These are phyloP conservation scores for Calocybe cyanea DNA, from an alignment of 768 basidiomycete genomes.

Conservation along the genomic window DNA sequence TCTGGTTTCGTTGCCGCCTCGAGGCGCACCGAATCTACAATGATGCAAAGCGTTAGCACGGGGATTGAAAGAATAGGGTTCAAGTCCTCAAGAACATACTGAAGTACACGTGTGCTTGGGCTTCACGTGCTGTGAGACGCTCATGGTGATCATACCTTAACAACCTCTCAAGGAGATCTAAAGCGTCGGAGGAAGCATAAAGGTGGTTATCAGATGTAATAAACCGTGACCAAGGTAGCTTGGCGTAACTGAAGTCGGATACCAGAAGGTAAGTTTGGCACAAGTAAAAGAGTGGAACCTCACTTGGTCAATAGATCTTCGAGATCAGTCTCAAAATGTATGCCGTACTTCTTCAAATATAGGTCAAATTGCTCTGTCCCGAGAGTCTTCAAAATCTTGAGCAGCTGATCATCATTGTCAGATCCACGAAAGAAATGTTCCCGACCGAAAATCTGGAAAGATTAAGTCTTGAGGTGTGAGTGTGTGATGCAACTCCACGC, in stretches of 20 bases:
- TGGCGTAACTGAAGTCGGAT: constrained; percentile 44
- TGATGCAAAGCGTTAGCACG: constrained; percentile 17
- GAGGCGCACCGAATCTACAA: constrained; percentile 44
- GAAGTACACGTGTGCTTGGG: constrained; percentile 65
- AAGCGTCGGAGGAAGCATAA: constrained; percentile 56
- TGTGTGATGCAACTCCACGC: constrained; percentile 16
- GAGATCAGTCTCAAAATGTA: constrained; percentile 61
- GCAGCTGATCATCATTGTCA: constrained; percentile 71
- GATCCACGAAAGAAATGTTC: constrained; percentile 75
- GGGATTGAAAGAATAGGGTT: constrained; percentile 3
- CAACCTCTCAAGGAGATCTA: constrained; percentile 65
- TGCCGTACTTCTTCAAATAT: constrained; percentile 58
- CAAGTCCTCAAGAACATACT: constrained; percentile 32
- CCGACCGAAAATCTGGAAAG: constrained; percentile 58
- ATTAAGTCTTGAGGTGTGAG: background rate
- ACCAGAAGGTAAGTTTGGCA: background rate
- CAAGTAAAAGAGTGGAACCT: constrained; percentile 12
- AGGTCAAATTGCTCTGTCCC: constrained; percentile 64
- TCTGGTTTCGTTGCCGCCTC: constrained; percentile 43
- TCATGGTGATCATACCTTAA: constrained; percentile 69
- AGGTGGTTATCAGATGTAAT: constrained; percentile 54
- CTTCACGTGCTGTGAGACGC: constrained; percentile 63
- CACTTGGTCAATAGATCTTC: constrained; percentile 52
- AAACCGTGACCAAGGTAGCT: constrained; percentile 64
- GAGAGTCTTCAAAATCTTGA: constrained; percentile 64